Conservation (phyloP, 495 filamentous ascomycete species). For the Talaromyces ruber region DNA sequence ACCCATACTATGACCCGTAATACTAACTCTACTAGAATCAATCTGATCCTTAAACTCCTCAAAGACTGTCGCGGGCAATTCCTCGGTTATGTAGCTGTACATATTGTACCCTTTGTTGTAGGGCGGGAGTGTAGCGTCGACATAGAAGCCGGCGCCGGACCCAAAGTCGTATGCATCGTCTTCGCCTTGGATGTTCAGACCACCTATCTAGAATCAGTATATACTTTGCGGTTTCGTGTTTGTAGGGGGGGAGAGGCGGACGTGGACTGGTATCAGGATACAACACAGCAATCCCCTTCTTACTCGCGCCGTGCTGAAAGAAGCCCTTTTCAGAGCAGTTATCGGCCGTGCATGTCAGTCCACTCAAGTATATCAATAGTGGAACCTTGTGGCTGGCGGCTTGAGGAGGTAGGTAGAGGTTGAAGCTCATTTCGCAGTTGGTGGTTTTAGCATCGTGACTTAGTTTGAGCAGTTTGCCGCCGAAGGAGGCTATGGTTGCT, state of each 20-base stretch:
- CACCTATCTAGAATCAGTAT: conserved; percentile 30
- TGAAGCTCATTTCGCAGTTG: conserved; percentile 58
- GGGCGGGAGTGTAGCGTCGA: conserved; percentile 73
- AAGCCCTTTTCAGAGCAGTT: conserved; percentile 97
- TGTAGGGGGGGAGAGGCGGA: conserved; percentile 22
- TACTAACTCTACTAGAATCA: conserved; percentile 59
- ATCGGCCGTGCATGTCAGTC: conserved; percentile 89
- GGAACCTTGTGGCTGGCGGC: conserved; percentile 56
- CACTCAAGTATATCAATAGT: conserved; percentile 89
- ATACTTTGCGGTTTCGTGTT: too few relatives aligned
- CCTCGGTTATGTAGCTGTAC: conserved; percentile 80
- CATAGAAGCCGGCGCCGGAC: conserved; percentile 84
- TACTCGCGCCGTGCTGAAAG: conserved; percentile 73
- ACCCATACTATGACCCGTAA: conserved; percentile 93
- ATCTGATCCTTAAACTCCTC: conserved; percentile 49
- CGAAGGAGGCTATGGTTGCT: conserved; percentile 84
- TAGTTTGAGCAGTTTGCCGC: conserved; percentile 91
- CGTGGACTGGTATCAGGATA: conserved; percentile 94
- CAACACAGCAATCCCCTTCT: conserved; percentile 75
- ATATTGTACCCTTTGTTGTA: conserved; percentile 76
- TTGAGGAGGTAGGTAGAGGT: conserved; percentile 58
- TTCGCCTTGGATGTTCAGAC: conserved; percentile 69
- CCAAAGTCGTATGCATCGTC: conserved; percentile 87
- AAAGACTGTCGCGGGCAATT: conserved; percentile 74
- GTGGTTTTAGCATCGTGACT: conserved; percentile 66